Base-by-base conservation (phyloP, 176 grass and related monocot genomes). In the Luzula sylvatica region DNA sequence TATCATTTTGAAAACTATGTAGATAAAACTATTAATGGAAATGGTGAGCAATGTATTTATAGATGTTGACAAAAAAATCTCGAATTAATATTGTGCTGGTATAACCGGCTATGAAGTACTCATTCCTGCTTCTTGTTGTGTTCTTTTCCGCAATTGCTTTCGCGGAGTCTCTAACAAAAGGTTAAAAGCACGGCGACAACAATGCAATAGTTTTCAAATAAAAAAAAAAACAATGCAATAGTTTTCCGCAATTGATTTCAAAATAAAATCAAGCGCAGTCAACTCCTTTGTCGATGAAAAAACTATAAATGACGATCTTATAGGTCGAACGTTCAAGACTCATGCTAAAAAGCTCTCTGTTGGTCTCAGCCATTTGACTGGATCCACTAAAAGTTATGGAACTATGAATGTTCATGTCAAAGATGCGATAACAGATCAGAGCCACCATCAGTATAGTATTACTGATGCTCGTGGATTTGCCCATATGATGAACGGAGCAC, bases 21-120 rank as follows among this genome's bases (percentile, higher is more conserved):
- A n/a, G n/a, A n/a, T n/a, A n/a, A n/a, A n/a, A n/a, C n/a, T n/a
- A n/a, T n/a, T n/a, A n/a, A n/a, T n/a, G n/a, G n/a, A n/a, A n/a
- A n/a, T n/a, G n/a, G n/a, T n/a, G n/a, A n/a, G n/a, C n/a, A n/a
- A n/a, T n/a, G n/a, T n/a, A n/a, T n/a, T n/a, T n/a, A n/a, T n/a
- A n/a, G n/a, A n/a, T n/a, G n/a, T n/a, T n/a, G n/a, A n/a, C n/a
- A n/a, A n/a, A n/a, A n/a, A n/a, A n/a, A n/a, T n/a, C n/a, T n/a
- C n/a, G n/a, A 32, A 40, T 21, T n/a, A 44, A 16, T 25, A 62
- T 26, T 11, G 11, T 47, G 39, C 58, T 44, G 58, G 19, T 8
- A 6, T 15, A 17, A 62, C 22, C n/a, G 45, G 45, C 18, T 25
- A 62, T 62, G 58, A 62, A 62, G 58, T n/a, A 26, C 45, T 39